Percentiles rank a stretch among this genome's conserved stretches.
phyloP scores from a whole-genome alignment of 768 basidiomycete genomes.

The Mycena crocata region DNA sequence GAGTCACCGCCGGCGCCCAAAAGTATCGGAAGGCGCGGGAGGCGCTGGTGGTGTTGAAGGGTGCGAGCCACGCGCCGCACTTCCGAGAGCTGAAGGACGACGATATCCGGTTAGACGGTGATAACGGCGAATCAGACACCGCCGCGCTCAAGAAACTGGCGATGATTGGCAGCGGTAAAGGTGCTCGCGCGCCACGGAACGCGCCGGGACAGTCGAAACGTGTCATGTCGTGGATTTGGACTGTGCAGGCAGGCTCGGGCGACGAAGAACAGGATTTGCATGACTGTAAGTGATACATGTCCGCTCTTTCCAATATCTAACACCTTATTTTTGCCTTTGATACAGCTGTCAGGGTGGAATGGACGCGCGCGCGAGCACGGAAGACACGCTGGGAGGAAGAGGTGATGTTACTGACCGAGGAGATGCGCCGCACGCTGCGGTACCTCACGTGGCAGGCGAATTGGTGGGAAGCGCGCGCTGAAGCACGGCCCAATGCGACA shows the following conservation, averaged over 20 bases:
- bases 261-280: background rate
- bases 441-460: too few relatives aligned
- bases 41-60: too few relatives aligned
- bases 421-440: too few relatives aligned
- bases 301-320: background rate
- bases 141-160: background rate
- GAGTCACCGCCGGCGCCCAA: background rate
- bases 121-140: too few relatives aligned
- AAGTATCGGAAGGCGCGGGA: background rate
- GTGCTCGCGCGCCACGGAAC: background rate
- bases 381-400: slow-evolving; percentile 18
- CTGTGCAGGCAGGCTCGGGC: background rate
- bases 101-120: too few relatives aligned
- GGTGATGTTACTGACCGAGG: too few relatives aligned
- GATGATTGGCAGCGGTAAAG: background rate
- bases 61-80: background rate
- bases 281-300: too few relatives aligned
- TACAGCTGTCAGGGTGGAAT: slow-evolving; percentile 26
- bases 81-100: too few relatives aligned
- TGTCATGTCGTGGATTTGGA: slow-evolving; percentile 1
- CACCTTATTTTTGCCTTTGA: background rate
- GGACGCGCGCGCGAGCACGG: slow-evolving; percentile 20
- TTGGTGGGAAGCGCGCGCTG: too few relatives aligned
- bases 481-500: too few relatives aligned
- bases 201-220: background rate